These are phyloP conservation scores for Coemansia sp. DNA, from an alignment of 192 early-diverging fungal species.

Conservation along the genomic window DNA sequence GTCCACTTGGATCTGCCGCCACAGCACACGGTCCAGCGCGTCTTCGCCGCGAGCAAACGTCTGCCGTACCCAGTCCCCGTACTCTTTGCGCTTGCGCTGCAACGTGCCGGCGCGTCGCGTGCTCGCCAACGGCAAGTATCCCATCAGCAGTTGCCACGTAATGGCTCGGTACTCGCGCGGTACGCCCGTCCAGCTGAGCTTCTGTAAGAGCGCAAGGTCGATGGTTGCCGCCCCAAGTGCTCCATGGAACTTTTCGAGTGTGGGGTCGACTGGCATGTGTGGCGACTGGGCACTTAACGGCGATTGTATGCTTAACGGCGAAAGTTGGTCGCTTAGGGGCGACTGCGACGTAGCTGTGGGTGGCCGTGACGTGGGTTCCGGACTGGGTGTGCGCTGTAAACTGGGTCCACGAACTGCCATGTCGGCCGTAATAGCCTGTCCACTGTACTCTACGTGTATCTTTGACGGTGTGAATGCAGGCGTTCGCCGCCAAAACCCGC, in stretches of 20 bases:
- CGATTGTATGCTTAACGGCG: background rate
- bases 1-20: constrained; percentile 98
- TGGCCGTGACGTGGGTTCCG: background rate
- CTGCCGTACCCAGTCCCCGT: constrained; percentile 79
- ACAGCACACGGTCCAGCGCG: constrained; percentile 78
- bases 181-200: constrained; percentile 92
- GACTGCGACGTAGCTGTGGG: no score
- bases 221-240: constrained; percentile 63
- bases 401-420: background rate
- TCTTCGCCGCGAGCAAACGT: constrained; percentile 79
- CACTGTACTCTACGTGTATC: constrained; percentile 24
- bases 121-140: constrained; percentile 89
- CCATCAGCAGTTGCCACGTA: constrained; percentile 93
- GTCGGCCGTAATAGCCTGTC: constrained; percentile 3
- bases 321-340: no score
- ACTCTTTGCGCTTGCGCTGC: constrained; percentile 89
- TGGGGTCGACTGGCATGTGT: background rate
- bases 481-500: constrained; percentile 39
- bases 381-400: constrained; percentile 1
- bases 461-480: constrained; percentile 34
- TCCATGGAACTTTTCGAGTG: constrained; percentile 49
- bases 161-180: constrained; percentile 81
- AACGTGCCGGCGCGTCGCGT: constrained; percentile 79
- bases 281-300: background rate
- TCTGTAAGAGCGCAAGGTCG: constrained; percentile 72